A percentile compares a stretch with the other conserved stretches of the same genome.
Evolutionary conservation across 176 grass and related monocot species (phyloP).

Genomic region (Areca catechu): DNA sequence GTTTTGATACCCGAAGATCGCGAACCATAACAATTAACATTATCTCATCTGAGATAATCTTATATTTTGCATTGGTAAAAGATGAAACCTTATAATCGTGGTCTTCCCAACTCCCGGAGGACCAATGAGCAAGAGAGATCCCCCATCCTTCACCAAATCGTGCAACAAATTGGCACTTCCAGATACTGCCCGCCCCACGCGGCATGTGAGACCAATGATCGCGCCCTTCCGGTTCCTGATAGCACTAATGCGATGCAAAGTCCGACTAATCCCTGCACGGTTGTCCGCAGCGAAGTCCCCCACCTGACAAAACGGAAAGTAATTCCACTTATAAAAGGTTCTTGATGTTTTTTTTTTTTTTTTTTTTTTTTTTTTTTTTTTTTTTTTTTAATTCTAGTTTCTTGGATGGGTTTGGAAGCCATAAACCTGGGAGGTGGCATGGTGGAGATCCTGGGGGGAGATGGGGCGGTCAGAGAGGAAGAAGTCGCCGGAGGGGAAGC

Average conservation of each 20-base stretch:
- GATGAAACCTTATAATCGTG: conserved; percentile 60
- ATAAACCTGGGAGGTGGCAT: conserved; percentile 53
- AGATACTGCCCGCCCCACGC: conserved; percentile 61
- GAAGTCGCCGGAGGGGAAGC: conserved; percentile 74
- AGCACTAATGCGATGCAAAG: conserved; percentile 69
- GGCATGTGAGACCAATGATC: conserved; percentile 77
- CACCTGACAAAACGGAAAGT: conserved; percentile 30
- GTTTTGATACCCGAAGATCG: too few species aligned
- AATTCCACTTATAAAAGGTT: background rate
- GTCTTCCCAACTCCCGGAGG: conserved; percentile 88
- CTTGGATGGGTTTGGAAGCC: background rate
- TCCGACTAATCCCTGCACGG: conserved; percentile 68
- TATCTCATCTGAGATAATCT: too few species aligned
- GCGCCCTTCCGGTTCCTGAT: conserved; percentile 62
- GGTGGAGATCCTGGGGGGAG: conserved; percentile 48
- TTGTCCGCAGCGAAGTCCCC: conserved; percentile 79
- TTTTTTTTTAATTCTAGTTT: background rate
- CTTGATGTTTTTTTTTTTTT: background rate
- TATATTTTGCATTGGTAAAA: background rate
- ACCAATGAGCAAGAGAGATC: conserved; percentile 69
- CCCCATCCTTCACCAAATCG: conserved; percentile 76
- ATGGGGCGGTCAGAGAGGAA: conserved; percentile 50
- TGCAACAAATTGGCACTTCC: conserved; percentile 78
- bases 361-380: background rate
- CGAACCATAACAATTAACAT: too few species aligned